Evolutionary conservation across 768 basidiomycete genomes (phyloP), one percentile per base, ranked within the genome.

Genomic region (Hortiboletus campestris): DNA sequence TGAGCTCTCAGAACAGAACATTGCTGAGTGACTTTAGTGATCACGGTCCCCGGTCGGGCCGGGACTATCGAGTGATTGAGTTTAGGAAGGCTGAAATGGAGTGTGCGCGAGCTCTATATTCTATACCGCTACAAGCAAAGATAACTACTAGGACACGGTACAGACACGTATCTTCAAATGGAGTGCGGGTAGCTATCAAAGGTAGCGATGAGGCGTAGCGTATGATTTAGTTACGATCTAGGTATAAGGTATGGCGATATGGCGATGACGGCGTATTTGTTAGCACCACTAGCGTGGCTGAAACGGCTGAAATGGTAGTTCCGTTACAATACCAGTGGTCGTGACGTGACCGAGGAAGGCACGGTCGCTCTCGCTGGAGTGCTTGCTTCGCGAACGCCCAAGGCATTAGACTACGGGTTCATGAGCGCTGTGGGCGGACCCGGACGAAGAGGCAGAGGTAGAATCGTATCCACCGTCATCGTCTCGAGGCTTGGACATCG

Each of bases 401-500:
- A 3, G 14, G 22, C 19, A n/a, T 42, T 20, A 66, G 31, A 49
- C 19, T 11, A 39, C 16, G 6, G 42, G 35, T 11, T 13, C 34
- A 0, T 4, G 36, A 34, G 5, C 32, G 22, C 16, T 36, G 28
- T 32, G 8, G 3, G 34, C 1, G 6, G 63, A 53, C 6, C 47
- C 38, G 14, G 51, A 40, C 0, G 65, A 43, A 6, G 58, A 48
- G 1, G 65, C 36, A 5, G 53, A 20, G 3, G 49, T 12, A 16
- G 53, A 42, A 4, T 48, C 47, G 25, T 35, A 29, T 39, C 11
- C 55, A 22, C 38, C 42, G 9, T 29, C 53, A 8, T 52, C 53
- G 13, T 28, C 56, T 12, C 4, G 46, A 19, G 49, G 49, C 42
- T 43, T 57, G 7, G 57, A 59, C 59, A 61, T 67, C 14, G 13